These are phyloP conservation scores for Immersiella caudata DNA, from an alignment of 495 filamentous ascomycete species.

Conservation along the genomic window DNA sequence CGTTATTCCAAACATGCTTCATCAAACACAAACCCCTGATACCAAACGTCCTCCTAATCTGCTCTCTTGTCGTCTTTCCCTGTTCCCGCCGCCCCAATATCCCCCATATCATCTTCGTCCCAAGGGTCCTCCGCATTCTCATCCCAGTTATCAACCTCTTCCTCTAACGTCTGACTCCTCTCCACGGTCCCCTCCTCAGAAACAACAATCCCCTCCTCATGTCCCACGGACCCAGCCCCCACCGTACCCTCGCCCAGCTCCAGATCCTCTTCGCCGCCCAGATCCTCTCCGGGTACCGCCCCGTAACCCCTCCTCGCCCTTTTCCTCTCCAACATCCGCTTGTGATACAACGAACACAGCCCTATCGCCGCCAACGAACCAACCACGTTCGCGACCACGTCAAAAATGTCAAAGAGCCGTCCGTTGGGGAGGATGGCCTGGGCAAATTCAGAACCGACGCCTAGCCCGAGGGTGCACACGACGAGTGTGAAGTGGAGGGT, in stretches of 20 bases:
- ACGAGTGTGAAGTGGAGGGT: conserved; percentile 82
- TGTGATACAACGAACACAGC: conserved; percentile 87
- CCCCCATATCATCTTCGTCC: conserved; percentile 64
- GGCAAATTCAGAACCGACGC: conserved; percentile 82
- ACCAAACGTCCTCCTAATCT: neutral
- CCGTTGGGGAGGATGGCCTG: conserved; percentile 82
- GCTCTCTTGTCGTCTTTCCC: conserved; percentile 45
- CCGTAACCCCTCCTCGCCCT: conserved; percentile 72
- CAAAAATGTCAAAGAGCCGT: conserved; percentile 79
- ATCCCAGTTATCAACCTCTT: conserved; percentile 82
- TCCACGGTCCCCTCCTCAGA: conserved; percentile 31
- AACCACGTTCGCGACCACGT: conserved; percentile 85
- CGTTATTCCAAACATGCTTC: conserved; percentile 10
- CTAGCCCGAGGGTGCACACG: conserved; percentile 71
- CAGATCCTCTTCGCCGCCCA: conserved; percentile 55
- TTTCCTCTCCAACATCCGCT: conserved; percentile 90
- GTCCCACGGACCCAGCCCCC: conserved; percentile 39
- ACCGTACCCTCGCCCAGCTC: conserved; percentile 57
- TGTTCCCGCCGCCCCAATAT: conserved; percentile 36
- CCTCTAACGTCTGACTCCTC: conserved; percentile 56
- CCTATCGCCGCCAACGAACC: conserved; percentile 72
- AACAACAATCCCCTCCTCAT: conserved; percentile 43
- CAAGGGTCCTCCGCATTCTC: conserved; percentile 76
- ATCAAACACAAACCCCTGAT: neutral
- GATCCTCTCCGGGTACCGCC: conserved; percentile 57